These are phyloP conservation scores for Hymenoscyphus fraxineus DNA, from an alignment of 2,329 filamentous ascomycete genomes.

Conservation along the genomic window DNA sequence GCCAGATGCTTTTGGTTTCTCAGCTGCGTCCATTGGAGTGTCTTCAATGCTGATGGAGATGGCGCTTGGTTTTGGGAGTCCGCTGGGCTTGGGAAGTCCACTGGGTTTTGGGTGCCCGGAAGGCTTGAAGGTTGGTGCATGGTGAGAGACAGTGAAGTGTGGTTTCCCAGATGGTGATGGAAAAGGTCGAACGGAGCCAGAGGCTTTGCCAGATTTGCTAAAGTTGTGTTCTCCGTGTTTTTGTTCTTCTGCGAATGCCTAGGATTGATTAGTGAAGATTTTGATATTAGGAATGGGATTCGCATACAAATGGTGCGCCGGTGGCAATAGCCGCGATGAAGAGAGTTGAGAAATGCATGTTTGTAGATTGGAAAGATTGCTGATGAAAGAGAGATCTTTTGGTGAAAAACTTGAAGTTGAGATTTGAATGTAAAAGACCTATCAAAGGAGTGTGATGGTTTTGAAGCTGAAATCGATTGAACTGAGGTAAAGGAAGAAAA, in stretches of 20 bases:
- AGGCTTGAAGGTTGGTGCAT: not conserved
- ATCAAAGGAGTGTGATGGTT: conserved; percentile 7
- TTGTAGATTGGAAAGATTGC: not conserved
- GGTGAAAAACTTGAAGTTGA: not conserved
- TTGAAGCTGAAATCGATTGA: not conserved
- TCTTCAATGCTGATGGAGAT: not conserved
- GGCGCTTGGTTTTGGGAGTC: not conserved
- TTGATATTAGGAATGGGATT: not conserved
- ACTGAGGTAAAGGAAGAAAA: not conserved
- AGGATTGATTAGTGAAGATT: not conserved
- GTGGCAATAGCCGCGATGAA: conserved; percentile 5
- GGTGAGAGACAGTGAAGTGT: not conserved
- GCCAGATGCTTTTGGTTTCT: not conserved
- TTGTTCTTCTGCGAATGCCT: not conserved
- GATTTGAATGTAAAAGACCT: conserved; percentile 1
- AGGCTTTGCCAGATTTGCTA: not conserved
- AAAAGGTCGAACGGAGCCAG: not conserved
- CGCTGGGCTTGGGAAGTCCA: not conserved
- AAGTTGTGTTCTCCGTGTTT: not conserved
- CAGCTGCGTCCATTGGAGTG: not conserved
- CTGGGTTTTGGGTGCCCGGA: not conserved
- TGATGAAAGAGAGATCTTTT: not conserved
- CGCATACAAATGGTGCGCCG: not conserved
- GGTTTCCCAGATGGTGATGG: not conserved
- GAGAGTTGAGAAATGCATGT: conserved; percentile 7